Base-by-base conservation (phyloP, 75 land plant species). In the Azolla pinnata region DNA sequence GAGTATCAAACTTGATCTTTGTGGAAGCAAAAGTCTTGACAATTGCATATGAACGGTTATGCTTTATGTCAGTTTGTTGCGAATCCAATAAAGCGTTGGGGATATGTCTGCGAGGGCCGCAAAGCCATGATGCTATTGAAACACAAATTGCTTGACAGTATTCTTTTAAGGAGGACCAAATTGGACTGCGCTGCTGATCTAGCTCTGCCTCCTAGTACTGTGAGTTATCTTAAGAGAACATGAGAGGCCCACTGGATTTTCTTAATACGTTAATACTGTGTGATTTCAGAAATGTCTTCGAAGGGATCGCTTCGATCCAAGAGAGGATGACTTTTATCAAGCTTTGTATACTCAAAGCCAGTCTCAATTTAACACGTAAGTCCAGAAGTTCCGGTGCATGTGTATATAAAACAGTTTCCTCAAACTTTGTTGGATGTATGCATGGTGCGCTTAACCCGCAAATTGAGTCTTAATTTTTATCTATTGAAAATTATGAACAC, bases 171-270 rank as follows among this genome's bases (percentile, higher is more conserved):
- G 56, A 82, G 97, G 0, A 90, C 97, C 0, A 90, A 90, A 57
- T 69, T 67, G 54, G 97, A 86, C 33, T 66, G 97, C 44, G 88
- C 97, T 59, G 83, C 92, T 21, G 97, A 90, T 78, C 79, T 90
- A 45, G 87, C 92, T 49, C 87, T 90, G 53, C 97, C 97, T 52
- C 97, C 97, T 8, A 79, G 79, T 65, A 67, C 65, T 68, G 97
- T 90, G 51, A 64, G 96, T 60, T 27, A n/a, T 28, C 29, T 49
- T n/a, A 44, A 3, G 14, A n/a, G 32, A 30, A 32, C 29, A 31
- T 31, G 2, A 55, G 10, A 38, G 49, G 4, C 12, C 21, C 21
- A 18, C 14, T 18, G 49, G 23, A 46, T 46, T 23, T 46, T 46
- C 17, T 4, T 46, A 2, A 14, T 38, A 8, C 12, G 42, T 38